Conservation (phyloP, 2,329 filamentous ascomycete genomes). For the Thelonectria rubi region DNA sequence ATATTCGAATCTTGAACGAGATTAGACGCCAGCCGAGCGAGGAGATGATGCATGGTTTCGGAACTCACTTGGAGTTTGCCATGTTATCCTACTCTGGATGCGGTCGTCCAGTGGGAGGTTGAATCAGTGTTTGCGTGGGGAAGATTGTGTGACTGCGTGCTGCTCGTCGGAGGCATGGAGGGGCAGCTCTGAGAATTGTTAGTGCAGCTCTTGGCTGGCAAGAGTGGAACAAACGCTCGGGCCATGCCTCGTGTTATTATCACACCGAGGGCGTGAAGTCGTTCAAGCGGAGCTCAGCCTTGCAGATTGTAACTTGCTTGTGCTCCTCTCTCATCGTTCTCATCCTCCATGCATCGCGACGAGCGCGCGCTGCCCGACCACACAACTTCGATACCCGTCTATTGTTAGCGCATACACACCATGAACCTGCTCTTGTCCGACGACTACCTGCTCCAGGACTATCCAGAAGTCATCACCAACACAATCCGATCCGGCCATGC, state of each 20-base stretch:
- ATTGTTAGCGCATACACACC: slow-evolving; percentile 14
- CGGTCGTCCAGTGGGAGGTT: slow-evolving; percentile 5
- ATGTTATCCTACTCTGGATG: slow-evolving; percentile 46
- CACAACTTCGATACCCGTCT: slow-evolving; percentile 5
- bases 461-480: slow-evolving; percentile 88
- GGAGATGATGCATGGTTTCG: not conserved
- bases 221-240: slow-evolving; percentile 25
- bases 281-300: slow-evolving; percentile 43
- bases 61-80: slow-evolving; percentile 65
- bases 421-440: slow-evolving; percentile 71
- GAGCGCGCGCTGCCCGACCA: slow-evolving; percentile 5
- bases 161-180: slow-evolving; percentile 30
- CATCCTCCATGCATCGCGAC: slow-evolving; percentile 35
- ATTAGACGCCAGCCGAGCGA: slow-evolving; percentile 26
- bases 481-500: slow-evolving; percentile 79
- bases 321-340: slow-evolving; percentile 25
- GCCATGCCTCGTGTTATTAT: slow-evolving; percentile 21
- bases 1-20: slow-evolving; percentile 80
- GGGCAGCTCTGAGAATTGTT: slow-evolving; percentile 42
- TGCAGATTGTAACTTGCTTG: slow-evolving; percentile 40
- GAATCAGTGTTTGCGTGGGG: slow-evolving; percentile 10
- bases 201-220: slow-evolving; percentile 33
- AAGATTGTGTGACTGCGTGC: slow-evolving; percentile 22
- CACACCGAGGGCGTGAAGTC: slow-evolving; percentile 25
- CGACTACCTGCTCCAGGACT: slow-evolving; percentile 77